Percentiles rank a stretch among this genome's conserved stretches.
These are phyloP conservation scores for Mycena rosella DNA, from an alignment of 768 basidiomycete genomes.

Conservation along the genomic window DNA sequence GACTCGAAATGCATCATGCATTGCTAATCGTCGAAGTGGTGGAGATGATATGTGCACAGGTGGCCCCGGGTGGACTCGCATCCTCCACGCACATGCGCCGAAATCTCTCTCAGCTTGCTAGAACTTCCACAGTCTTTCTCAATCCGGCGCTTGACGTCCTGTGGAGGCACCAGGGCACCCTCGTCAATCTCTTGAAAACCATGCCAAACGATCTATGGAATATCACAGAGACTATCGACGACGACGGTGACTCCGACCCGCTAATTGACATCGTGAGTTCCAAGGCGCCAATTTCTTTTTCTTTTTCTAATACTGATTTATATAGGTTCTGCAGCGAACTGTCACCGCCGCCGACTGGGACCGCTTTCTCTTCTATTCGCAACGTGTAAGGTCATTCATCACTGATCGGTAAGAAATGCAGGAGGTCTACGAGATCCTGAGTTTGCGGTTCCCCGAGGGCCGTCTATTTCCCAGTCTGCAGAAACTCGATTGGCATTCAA, in stretches of 20 bases:
- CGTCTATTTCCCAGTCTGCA: background rate
- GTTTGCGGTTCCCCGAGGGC: background rate
- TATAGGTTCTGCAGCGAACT: background rate
- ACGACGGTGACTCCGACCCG: too few relatives aligned
- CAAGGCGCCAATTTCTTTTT: background rate
- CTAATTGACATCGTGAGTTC: background rate
- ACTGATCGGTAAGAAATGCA: background rate
- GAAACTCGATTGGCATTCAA: background rate
- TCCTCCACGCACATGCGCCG: too few relatives aligned
- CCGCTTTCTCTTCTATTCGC: background rate
- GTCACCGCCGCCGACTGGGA: background rate
- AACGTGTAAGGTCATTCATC: background rate
- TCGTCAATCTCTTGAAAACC: too few relatives aligned
- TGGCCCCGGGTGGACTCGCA: background rate
- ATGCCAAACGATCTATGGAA: too few relatives aligned
- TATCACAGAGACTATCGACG: too few relatives aligned
- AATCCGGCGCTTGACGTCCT: too few relatives aligned
- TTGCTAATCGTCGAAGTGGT: conserved; percentile 6
- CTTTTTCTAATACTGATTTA: background rate
- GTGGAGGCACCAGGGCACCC: too few relatives aligned
- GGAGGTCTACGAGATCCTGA: conserved; percentile 14
- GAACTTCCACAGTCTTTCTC: too few relatives aligned
- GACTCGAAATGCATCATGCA: conserved; percentile 2
- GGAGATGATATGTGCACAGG: conserved; percentile 5
- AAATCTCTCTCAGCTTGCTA: too few relatives aligned